Conservation (phyloP, 192 early-diverging fungal species). For the Neocallimastix lanati region DNA sequence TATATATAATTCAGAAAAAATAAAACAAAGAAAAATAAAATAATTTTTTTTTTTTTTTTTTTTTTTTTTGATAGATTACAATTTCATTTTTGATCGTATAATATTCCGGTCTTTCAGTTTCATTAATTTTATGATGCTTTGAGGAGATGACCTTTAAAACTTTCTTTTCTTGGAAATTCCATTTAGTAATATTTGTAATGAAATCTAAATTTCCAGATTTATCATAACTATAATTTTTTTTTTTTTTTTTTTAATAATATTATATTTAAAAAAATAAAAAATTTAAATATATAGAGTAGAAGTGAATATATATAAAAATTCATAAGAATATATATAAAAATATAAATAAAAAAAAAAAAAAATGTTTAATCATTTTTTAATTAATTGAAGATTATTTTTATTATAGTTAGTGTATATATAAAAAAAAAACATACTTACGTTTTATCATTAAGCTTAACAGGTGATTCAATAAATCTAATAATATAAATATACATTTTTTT, state of each 20-base stretch:
- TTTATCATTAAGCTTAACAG: background rate
- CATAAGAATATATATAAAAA: no score
- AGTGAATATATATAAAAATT: no score
- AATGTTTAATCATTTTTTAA: no score
- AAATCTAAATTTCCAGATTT: slow-evolving; percentile 53
- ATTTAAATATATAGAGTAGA: no score
- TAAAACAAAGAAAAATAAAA: background rate
- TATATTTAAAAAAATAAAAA: no score
- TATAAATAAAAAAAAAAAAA: no score
- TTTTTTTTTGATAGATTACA: slow-evolving; percentile 29
- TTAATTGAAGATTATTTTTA: no score
- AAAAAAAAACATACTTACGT: background rate
- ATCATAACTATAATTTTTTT: background rate
- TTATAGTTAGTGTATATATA: no score
- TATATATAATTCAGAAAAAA: background rate
- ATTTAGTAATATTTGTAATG: slow-evolving; percentile 52
- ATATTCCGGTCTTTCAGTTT: slow-evolving; percentile 42
- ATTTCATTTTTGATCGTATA: slow-evolving; percentile 87
- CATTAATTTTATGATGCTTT: slow-evolving; percentile 45
- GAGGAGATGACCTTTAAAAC: slow-evolving; percentile 52
- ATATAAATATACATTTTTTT: no score
- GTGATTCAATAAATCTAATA: background rate
- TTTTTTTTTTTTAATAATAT: no score
- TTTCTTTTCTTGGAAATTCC: slow-evolving; percentile 83
- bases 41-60: no score